These are phyloP conservation scores for Wallacemonas sp. DNA, from an alignment of 208 protist genomes.

Conservation along the genomic window DNA sequence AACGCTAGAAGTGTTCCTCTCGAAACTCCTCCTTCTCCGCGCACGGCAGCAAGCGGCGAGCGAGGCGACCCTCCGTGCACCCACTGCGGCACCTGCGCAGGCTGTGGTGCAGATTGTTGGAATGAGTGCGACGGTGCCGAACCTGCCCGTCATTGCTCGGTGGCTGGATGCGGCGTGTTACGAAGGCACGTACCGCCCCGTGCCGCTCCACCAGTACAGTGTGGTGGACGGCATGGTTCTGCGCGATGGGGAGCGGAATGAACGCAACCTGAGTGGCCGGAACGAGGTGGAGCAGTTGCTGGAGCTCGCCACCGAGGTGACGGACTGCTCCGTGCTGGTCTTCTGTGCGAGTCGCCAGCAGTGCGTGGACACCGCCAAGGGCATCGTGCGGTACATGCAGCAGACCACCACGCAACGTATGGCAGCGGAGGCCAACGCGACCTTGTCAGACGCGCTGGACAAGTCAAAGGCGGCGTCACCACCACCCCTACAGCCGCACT, in stretches of 20 bases:
- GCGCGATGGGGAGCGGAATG: conserved; percentile 31
- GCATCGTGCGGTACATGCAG: conserved; percentile 41
- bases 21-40: conserved; percentile 68
- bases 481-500: background rate
- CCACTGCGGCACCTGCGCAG: conserved; percentile 6
- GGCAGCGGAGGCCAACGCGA: conserved; percentile 1
- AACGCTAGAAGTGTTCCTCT: conserved; percentile 86
- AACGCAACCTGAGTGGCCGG: conserved; percentile 36
- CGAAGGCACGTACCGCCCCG: conserved; percentile 68
- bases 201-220: conserved; percentile 72
- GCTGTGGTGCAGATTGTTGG: conserved; percentile 91
- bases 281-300: conserved; percentile 41
- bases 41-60: background rate
- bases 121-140: conserved; percentile 94
- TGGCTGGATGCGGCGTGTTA: conserved; percentile 86
- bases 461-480: background rate
- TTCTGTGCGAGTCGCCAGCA: conserved; percentile 84
- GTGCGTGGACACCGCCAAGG: conserved; percentile 69
- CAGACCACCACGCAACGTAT: background rate
- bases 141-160: conserved; percentile 64
- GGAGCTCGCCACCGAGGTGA: conserved; percentile 63
- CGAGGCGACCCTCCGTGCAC: background rate
- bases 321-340: conserved; percentile 65
- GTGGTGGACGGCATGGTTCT: conserved; percentile 62
- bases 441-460: background rate